A percentile compares a stretch with the other conserved stretches of the same genome.
These are phyloP conservation scores for Hansfordia pulvinata DNA, from an alignment of 2,329 filamentous ascomycete genomes.

Conservation along the genomic window DNA sequence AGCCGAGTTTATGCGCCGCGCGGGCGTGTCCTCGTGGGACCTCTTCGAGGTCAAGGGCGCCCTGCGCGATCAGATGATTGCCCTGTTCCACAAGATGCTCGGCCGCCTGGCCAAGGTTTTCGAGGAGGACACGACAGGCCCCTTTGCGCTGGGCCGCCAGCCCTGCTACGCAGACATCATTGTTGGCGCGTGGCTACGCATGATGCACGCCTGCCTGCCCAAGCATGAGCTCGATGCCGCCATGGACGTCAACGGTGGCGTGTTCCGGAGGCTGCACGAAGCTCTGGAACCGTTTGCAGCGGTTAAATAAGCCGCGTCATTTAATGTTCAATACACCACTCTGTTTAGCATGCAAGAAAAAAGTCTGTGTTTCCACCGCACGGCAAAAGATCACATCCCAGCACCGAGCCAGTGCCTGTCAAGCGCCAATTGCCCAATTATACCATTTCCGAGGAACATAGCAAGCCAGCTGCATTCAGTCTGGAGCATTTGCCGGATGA, in stretches of 20 bases:
- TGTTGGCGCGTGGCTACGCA: neutral
- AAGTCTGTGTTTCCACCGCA: too few species aligned
- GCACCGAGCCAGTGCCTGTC: too few species aligned
- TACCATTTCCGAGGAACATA: too few species aligned
- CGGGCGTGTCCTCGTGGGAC: slow-evolving; percentile 28
- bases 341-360: too few species aligned
- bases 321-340: too few species aligned
- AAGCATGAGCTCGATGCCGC: neutral
- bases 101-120: slow-evolving; percentile 18
- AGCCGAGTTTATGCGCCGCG: slow-evolving; percentile 33
- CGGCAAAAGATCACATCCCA: too few species aligned
- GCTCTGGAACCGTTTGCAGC: neutral
- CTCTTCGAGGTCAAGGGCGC: slow-evolving; percentile 13
- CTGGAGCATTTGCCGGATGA: too few species aligned
- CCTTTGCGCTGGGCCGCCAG: neutral
- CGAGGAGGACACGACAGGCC: neutral
- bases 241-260: neutral
- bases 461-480: too few species aligned
- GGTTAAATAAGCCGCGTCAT: slow-evolving; percentile 1
- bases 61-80: slow-evolving; percentile 23
- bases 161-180: neutral
- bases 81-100: slow-evolving; percentile 52
- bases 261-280: neutral
- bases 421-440: too few species aligned
- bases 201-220: neutral